A percentile compares a stretch with the other conserved stretches of the same genome.
phyloP scores from a whole-genome alignment of 2,329 filamentous ascomycete genomes.

The Coccinonectria pachysandricola region DNA sequence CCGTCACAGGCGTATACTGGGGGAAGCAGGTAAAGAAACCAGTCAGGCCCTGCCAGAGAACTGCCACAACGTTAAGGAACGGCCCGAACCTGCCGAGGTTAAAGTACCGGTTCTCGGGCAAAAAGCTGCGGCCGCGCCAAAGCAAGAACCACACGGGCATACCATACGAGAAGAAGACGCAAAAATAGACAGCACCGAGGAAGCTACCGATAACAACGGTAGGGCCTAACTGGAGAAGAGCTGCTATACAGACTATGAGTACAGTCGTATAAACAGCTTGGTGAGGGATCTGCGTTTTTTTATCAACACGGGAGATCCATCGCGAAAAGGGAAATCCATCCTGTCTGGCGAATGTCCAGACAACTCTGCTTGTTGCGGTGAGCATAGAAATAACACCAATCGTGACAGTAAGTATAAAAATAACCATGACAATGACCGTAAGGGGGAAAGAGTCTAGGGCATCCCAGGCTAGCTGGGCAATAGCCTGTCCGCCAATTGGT shows the following conservation, averaged over 20 bases:
- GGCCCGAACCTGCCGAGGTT: not conserved
- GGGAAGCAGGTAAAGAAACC: not conserved
- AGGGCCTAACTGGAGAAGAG: conserved; percentile 1
- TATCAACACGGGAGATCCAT: not conserved
- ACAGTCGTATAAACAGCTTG: not conserved
- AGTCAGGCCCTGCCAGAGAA: not conserved
- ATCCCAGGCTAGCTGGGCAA: conserved; percentile 1
- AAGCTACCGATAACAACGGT: conserved; percentile 1
- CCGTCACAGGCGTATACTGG: not conserved
- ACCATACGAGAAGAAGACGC: not conserved
- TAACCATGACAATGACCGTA: not conserved
- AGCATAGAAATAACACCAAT: no score
- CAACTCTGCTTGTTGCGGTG: not conserved
- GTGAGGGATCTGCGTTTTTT: not conserved
- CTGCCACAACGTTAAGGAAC: conserved; percentile 1
- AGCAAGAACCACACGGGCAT: conserved; percentile 1
- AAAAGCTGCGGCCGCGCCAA: not conserved
- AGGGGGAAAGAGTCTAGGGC: not conserved
- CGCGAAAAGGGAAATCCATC: not conserved
- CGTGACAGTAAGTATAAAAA: not conserved
- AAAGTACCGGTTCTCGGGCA: conserved; percentile 1
- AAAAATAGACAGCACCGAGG: not conserved
- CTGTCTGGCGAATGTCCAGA: conserved; percentile 1
- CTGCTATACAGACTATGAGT: not conserved
- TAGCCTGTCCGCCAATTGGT: not conserved